A percentile compares a stretch with the other conserved stretches of the same genome.
These are phyloP conservation scores for Paramarasmius palmivorus DNA, from an alignment of 1,284 basidiomycete genomes.

Conservation along the genomic window DNA sequence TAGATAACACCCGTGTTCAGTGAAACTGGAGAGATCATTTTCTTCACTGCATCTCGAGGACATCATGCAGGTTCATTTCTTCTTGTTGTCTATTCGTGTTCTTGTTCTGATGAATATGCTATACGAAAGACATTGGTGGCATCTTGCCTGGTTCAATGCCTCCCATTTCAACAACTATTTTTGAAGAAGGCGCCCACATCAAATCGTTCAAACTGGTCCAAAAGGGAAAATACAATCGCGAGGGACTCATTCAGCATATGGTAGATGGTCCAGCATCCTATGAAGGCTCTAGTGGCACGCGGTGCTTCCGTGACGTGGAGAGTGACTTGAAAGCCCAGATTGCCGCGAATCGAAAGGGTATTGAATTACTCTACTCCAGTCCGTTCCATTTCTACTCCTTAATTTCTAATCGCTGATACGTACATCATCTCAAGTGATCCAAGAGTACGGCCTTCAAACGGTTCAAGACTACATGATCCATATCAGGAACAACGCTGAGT, in stretches of 20 bases:
- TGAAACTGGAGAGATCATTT: constrained; percentile 73
- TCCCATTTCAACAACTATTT: constrained; percentile 86
- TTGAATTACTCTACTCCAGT: constrained; percentile 80
- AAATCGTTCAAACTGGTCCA: constrained; percentile 92
- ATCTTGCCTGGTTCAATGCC: constrained; percentile 91
- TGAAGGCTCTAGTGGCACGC: constrained; percentile 80
- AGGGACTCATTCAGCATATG: constrained; percentile 78
- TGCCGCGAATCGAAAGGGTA: constrained; percentile 94
- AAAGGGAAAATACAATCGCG: constrained; percentile 78
- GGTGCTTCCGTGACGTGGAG: constrained; percentile 87
- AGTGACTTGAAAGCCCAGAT: constrained; percentile 97
- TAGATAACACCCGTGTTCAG: constrained; percentile 85
- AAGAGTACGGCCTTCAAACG: constrained; percentile 83
- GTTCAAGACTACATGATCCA: constrained; percentile 94
- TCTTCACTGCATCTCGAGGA: constrained; percentile 89
- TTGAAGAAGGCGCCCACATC: constrained; percentile 93
- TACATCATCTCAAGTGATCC: constrained; percentile 41
- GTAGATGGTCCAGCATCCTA: constrained; percentile 86
- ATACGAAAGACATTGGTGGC: constrained; percentile 44
- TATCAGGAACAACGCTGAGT: constrained; percentile 90
- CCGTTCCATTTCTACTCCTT: constrained; percentile 18
- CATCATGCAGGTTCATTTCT: constrained; percentile 65
- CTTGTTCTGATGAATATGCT: too few species aligned
- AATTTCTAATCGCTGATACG: constrained; percentile 24
- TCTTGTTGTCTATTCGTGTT: too few species aligned